These are phyloP conservation scores for Nymphaea colorata DNA, from an alignment of 164 flowering plant species.

Conservation along the genomic window DNA sequence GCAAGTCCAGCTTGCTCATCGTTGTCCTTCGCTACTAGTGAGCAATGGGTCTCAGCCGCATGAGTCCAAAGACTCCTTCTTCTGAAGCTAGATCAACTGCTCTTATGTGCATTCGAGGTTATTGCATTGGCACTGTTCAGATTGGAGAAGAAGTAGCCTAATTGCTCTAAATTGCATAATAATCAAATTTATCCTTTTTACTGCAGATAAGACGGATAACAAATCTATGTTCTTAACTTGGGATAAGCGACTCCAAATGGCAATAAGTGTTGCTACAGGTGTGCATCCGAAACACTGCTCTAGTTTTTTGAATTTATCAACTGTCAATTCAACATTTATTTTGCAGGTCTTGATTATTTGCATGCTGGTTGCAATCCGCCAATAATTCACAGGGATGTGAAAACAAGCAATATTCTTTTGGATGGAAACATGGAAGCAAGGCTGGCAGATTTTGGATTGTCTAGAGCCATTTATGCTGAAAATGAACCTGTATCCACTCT, in stretches of 20 bases:
- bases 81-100: no score
- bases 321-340: neutral
- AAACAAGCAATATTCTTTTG: slow-evolving; percentile 89
- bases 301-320: neutral
- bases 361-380: slow-evolving; percentile 96
- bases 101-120: no score
- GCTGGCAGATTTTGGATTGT: slow-evolving; percentile 2
- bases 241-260: slow-evolving; percentile 21
- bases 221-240: slow-evolving; percentile 13
- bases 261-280: neutral
- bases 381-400: slow-evolving; percentile 92
- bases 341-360: slow-evolving; percentile 78
- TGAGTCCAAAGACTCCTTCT: no score
- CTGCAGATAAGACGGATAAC: slow-evolving; percentile 7
- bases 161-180: no score
- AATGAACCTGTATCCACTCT: neutral
- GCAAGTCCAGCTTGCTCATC: no score
- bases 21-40: no score
- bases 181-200: neutral
- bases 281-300: neutral
- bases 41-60: no score
- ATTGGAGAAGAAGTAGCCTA: no score
- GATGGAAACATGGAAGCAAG: slow-evolving; percentile 18
- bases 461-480: neutral
- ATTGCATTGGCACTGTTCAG: no score